Conservation (phyloP, 2,329 filamentous ascomycete genomes). For the Exophiala sp. region DNA sequence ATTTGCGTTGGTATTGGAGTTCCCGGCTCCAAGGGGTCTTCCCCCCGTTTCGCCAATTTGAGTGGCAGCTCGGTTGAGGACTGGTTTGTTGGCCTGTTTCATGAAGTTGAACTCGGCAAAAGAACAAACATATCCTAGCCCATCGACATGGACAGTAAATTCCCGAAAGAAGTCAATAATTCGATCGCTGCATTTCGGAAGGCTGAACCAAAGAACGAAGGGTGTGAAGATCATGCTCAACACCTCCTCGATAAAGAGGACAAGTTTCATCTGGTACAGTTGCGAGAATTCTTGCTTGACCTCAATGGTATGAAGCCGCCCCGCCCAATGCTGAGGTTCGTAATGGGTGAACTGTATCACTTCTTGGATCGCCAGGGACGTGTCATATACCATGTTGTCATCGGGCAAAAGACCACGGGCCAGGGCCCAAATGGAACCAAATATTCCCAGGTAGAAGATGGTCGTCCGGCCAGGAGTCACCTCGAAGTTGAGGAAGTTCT, state of each 20-base stretch:
- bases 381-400: slow-evolving; percentile 84
- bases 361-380: slow-evolving; percentile 77
- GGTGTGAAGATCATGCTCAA: slow-evolving; percentile 89
- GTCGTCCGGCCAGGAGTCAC: slow-evolving; percentile 82
- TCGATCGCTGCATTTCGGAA: slow-evolving; percentile 83
- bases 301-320: slow-evolving; percentile 85
- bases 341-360: slow-evolving; percentile 93
- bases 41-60: neutral
- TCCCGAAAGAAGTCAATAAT: slow-evolving; percentile 97
- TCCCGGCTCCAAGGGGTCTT: neutral
- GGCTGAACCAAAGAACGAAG: slow-evolving; percentile 76
- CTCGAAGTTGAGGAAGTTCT: slow-evolving; percentile 86
- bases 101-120: slow-evolving; percentile 98
- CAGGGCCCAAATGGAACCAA: slow-evolving; percentile 76
- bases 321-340: slow-evolving; percentile 80
- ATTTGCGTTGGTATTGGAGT: neutral
- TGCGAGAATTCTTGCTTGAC: slow-evolving; percentile 84
- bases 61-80: slow-evolving; percentile 34
- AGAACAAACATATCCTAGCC: slow-evolving; percentile 90
- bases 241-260: slow-evolving; percentile 89
- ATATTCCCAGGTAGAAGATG: slow-evolving; percentile 80
- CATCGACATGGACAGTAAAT: slow-evolving; percentile 94
- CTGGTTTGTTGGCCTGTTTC: slow-evolving; percentile 54
- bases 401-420: slow-evolving; percentile 79
- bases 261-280: slow-evolving; percentile 84